phyloP scores from a whole-genome alignment of 2,329 filamentous ascomycete species.

The Tolypocladium guangdongense region DNA sequence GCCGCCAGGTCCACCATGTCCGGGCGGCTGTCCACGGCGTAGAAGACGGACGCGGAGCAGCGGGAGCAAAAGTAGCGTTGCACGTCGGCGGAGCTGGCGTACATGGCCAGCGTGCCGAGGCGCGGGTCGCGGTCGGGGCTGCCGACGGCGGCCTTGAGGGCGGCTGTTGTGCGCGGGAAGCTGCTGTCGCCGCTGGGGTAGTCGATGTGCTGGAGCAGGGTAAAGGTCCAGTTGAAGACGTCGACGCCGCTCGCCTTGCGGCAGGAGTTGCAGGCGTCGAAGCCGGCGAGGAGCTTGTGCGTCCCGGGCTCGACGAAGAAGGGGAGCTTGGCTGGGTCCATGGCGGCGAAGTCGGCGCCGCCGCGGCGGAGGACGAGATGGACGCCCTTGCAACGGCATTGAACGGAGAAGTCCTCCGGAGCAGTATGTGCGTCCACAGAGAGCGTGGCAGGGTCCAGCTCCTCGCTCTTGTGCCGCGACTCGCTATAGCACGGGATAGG shows the following conservation, averaged over 20 bases:
- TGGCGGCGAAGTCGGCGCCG: conserved; percentile 16
- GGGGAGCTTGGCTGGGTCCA: conserved; percentile 20
- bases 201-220: conserved; percentile 25
- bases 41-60: conserved; percentile 38
- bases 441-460: neutral
- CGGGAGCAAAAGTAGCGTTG: conserved; percentile 36
- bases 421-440: neutral
- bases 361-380: conserved; percentile 26
- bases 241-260: conserved; percentile 29
- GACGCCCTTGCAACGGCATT: conserved; percentile 36
- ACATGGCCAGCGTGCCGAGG: conserved; percentile 31
- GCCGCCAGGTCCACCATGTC: conserved; percentile 32
- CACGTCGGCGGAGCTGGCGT: conserved; percentile 25
- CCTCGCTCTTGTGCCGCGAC: neutral
- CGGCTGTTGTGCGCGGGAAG: conserved; percentile 6
- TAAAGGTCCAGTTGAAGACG: conserved; percentile 34
- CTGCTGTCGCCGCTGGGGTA: conserved; percentile 9
- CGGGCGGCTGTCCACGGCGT: conserved; percentile 24
- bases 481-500: neutral
- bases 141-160: conserved; percentile 24
- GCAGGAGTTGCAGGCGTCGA: conserved; percentile 38
- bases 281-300: conserved; percentile 24
- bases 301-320: conserved; percentile 31
- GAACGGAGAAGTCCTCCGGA: conserved; percentile 20
- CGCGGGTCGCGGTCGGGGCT: conserved; percentile 17